These are phyloP conservation scores for Prunus mira DNA, from an alignment of 306 rosid genomes.

Conservation along the genomic window DNA sequence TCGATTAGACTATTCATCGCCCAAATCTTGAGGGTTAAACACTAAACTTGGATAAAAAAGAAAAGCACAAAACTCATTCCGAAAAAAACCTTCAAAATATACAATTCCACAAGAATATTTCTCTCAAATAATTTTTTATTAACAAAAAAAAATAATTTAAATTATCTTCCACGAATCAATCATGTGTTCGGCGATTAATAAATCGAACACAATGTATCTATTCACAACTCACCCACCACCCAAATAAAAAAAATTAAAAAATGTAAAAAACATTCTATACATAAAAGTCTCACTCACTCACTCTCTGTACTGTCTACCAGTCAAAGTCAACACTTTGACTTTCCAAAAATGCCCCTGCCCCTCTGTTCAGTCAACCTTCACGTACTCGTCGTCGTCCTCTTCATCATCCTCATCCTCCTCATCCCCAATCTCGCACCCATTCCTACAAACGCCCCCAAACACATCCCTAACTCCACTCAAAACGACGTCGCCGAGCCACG, in stretches of 20 bases:
- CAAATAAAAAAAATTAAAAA: not conserved
- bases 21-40: not conserved
- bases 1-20: too few species aligned
- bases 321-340: constrained; percentile 39
- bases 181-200: constrained; percentile 4
- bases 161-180: not conserved
- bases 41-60: not conserved
- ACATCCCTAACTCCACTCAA: not conserved
- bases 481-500: constrained; percentile 31
- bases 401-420: constrained; percentile 15
- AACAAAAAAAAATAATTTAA: not conserved
- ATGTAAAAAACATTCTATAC: not conserved
- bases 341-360: constrained; percentile 3
- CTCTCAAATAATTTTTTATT: not conserved
- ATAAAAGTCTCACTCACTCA: not conserved
- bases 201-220: not conserved
- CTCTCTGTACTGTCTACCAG: constrained; percentile 16
- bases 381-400: not conserved
- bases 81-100: not conserved
- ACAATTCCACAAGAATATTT: not conserved
- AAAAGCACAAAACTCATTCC: not conserved
- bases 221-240: constrained; percentile 5
- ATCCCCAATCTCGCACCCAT: not conserved
- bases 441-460: constrained; percentile 7
- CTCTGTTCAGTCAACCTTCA: constrained; percentile 23